These are phyloP conservation scores for Penicillium macrosclerotiorum DNA, from an alignment of 495 filamentous ascomycete genomes.

Conservation along the genomic window DNA sequence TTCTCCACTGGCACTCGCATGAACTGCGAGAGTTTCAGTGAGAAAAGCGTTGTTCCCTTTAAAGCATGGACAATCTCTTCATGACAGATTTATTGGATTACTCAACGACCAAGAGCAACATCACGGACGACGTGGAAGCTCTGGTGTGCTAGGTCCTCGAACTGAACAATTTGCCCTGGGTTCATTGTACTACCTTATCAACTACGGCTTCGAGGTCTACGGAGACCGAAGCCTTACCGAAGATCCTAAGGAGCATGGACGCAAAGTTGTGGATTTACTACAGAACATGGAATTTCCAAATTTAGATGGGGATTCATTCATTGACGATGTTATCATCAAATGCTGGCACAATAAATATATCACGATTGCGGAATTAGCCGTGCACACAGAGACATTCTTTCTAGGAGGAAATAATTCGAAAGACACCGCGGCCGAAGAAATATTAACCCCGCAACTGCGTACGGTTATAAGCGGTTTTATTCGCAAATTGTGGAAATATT, in stretches of 20 bases:
- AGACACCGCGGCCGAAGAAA: background rate
- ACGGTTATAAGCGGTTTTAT: background rate
- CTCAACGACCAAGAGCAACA: constrained; percentile 6
- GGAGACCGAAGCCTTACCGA: constrained; percentile 31
- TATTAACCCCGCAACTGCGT: constrained; percentile 1
- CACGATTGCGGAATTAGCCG: constrained; percentile 28
- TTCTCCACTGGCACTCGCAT: constrained; percentile 7
- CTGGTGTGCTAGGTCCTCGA: constrained; percentile 20
- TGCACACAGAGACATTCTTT: constrained; percentile 16
- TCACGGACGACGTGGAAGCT: constrained; percentile 9
- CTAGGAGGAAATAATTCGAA: background rate
- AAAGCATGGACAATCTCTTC: constrained; percentile 9
- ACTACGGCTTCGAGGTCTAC: constrained; percentile 41
- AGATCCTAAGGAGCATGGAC: constrained; percentile 36
- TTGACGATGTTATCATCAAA: constrained; percentile 37
- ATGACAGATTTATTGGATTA: constrained; percentile 5
- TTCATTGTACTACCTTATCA: constrained; percentile 38
- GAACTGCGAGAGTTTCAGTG: constrained; percentile 3
- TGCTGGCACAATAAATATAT: constrained; percentile 39
- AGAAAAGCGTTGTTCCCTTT: constrained; percentile 14
- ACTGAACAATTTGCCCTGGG: constrained; percentile 40
- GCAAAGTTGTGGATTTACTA: constrained; percentile 30
- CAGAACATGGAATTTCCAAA: constrained; percentile 37
- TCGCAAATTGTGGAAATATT: background rate
- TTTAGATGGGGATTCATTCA: constrained; percentile 29